Evolutionary conservation across 2,329 filamentous ascomycete species (phyloP).

Genomic region (Ploettnerulaceae sp.): DNA sequence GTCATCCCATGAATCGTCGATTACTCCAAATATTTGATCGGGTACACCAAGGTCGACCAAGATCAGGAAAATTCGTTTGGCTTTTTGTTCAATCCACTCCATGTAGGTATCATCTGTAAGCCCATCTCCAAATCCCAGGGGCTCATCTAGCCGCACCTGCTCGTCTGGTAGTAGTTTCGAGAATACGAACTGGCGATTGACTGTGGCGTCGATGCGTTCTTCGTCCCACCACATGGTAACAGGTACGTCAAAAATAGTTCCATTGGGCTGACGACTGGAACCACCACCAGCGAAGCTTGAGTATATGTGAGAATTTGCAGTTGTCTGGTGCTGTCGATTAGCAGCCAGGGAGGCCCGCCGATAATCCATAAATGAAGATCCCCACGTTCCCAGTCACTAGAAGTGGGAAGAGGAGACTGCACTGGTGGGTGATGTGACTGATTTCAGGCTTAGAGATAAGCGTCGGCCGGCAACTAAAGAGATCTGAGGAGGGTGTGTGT

Average conservation of each 20-base stretch:
- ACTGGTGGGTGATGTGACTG: conserved; percentile 26
- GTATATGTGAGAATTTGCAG: conserved; percentile 30
- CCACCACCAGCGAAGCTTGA: conserved; percentile 28
- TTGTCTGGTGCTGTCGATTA: conserved; percentile 22
- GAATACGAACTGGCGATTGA: conserved; percentile 63
- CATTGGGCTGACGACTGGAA: conserved; percentile 24
- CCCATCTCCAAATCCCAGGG: conserved; percentile 60
- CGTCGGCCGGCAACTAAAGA: conserved; percentile 9
- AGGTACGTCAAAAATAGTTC: conserved; percentile 23
- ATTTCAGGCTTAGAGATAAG: conserved; percentile 23
- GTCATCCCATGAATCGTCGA: conserved; percentile 75
- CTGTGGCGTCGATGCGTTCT: conserved; percentile 62
- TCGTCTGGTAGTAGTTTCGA: conserved; percentile 60
- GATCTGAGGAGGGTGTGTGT: conserved; percentile 13
- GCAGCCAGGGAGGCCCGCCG: conserved; percentile 27
- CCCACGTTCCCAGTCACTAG: conserved; percentile 5
- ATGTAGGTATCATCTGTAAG: conserved; percentile 70
- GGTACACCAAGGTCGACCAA: conserved; percentile 64
- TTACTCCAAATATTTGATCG: conserved; percentile 68
- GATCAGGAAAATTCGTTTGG: conserved; percentile 66
- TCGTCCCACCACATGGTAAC: conserved; percentile 63
- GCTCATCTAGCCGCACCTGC: conserved; percentile 55
- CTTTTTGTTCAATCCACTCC: conserved; percentile 69
- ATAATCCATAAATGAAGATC: conserved; percentile 29
- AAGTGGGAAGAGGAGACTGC: conserved; percentile 4